Evolutionary conservation across 2,329 filamentous ascomycete species (phyloP).

Genomic region (Bipolaris oryzae): DNA sequence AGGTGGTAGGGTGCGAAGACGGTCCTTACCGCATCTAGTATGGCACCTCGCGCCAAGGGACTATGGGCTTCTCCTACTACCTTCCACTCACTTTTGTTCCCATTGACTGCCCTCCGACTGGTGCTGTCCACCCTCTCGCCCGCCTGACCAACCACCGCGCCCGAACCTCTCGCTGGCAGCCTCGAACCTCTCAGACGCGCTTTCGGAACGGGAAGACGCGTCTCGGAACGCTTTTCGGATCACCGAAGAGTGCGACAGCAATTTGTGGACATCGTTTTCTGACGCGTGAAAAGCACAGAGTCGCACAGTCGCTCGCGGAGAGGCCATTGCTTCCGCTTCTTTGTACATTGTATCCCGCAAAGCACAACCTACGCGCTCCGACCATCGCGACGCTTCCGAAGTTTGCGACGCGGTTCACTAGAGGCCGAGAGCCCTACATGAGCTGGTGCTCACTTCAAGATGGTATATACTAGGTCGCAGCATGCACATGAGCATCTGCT

Average conservation of each 20-base stretch:
- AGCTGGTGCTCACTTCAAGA: conserved; percentile 32
- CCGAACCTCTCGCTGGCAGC: conserved; percentile 32
- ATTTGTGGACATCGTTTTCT: conserved; percentile 32
- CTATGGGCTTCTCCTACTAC: conserved; percentile 35
- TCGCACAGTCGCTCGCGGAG: conserved; percentile 14
- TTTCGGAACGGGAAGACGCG: conserved; percentile 50
- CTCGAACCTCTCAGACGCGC: conserved; percentile 48
- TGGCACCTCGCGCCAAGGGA: conserved; percentile 28
- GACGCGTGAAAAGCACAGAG: conserved; percentile 27
- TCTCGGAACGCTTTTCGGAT: conserved; percentile 45
- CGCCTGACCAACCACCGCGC: conserved; percentile 36
- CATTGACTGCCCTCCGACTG: conserved; percentile 46
- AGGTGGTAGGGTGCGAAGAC: conserved; percentile 35
- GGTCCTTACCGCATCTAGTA: conserved; percentile 33
- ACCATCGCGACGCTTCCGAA: conserved; percentile 34
- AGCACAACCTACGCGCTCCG: conserved; percentile 19
- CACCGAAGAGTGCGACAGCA: conserved; percentile 38
- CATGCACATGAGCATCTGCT: conserved; percentile 14
- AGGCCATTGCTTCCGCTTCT: conserved; percentile 13
- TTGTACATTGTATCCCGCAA: conserved; percentile 2
- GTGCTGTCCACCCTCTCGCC: conserved; percentile 38
- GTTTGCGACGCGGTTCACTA: conserved; percentile 36
- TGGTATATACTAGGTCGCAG: conserved; percentile 37
- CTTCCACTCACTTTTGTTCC: conserved; percentile 34
- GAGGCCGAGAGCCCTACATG: conserved; percentile 37